phyloP scores from a whole-genome alignment of 768 basidiomycete genomes.

The Pleurotus ostreatus region DNA sequence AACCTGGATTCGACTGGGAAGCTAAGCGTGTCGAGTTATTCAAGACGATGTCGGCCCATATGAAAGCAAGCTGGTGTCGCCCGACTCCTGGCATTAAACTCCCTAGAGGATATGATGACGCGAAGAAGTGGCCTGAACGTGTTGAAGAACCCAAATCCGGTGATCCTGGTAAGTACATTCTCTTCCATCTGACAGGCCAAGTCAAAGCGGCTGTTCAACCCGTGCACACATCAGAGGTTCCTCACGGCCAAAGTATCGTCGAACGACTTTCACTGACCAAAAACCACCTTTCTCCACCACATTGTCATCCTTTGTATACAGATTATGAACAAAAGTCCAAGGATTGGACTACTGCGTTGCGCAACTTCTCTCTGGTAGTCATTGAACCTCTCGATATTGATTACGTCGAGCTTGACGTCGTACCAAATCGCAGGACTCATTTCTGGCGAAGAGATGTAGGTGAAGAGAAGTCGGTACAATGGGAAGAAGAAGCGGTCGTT shows the following conservation, averaged over 20 bases:
- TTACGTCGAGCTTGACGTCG: conserved; percentile 52
- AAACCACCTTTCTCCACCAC: neutral
- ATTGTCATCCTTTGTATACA: conserved; percentile 13
- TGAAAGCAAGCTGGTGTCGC: conserved; percentile 72
- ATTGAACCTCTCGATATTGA: conserved; percentile 73
- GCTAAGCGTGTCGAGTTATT: conserved; percentile 57
- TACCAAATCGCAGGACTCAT: conserved; percentile 55
- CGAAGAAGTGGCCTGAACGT: conserved; percentile 55
- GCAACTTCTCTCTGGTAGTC: conserved; percentile 68
- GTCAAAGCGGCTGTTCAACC: neutral
- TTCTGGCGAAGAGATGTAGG: conserved; percentile 35
- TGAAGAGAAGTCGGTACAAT: conserved; percentile 31
- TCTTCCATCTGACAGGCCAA: neutral
- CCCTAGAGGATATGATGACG: conserved; percentile 48
- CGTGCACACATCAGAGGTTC: neutral
- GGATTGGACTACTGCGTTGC: conserved; percentile 49
- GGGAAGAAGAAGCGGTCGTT: conserved; percentile 61
- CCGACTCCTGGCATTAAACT: conserved; percentile 61
- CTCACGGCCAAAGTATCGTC: neutral
- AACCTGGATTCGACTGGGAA: conserved; percentile 60
- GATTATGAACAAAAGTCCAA: conserved; percentile 40
- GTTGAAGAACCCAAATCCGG: conserved; percentile 41
- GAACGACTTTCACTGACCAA: neutral
- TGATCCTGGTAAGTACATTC: neutral
- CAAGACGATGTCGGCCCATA: conserved; percentile 48